These are phyloP conservation scores for Pseudotulostoma volvatum DNA, from an alignment of 495 filamentous ascomycete genomes.

Conservation along the genomic window DNA sequence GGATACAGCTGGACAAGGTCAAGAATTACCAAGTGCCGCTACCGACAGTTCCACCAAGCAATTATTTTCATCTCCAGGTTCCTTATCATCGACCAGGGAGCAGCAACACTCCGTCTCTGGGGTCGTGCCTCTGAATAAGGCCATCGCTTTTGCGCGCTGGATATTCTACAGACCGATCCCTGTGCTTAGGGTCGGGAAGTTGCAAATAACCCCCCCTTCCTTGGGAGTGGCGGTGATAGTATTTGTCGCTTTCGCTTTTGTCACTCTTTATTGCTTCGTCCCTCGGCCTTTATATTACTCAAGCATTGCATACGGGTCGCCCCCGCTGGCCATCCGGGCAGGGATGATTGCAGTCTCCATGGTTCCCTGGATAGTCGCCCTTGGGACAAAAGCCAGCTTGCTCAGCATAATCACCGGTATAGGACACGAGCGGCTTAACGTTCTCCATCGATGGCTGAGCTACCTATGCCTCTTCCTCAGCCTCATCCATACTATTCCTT, in stretches of 20 bases:
- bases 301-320: slow-evolving; percentile 70
- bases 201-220: slow-evolving; percentile 59
- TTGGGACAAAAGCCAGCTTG: slow-evolving; percentile 82
- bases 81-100: slow-evolving; percentile 15
- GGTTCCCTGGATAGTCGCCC: slow-evolving; percentile 83
- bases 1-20: slow-evolving; percentile 30
- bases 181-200: slow-evolving; percentile 41
- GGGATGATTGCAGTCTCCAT: slow-evolving; percentile 91
- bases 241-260: slow-evolving; percentile 47
- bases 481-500: slow-evolving; percentile 72
- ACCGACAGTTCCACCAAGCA: slow-evolving; percentile 50
- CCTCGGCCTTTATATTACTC: slow-evolving; percentile 74
- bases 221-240: slow-evolving; percentile 50
- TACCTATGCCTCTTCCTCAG: slow-evolving; percentile 74
- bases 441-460: slow-evolving; percentile 84
- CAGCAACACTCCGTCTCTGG: slow-evolving; percentile 50
- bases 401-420: slow-evolving; percentile 78
- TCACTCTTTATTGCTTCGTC: slow-evolving; percentile 65
- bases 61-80: slow-evolving; percentile 47
- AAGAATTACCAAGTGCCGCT: slow-evolving; percentile 48
- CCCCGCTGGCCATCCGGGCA: slow-evolving; percentile 72
- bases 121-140: slow-evolving; percentile 53
- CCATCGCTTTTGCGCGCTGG: slow-evolving; percentile 62
- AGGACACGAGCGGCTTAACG: slow-evolving; percentile 80
- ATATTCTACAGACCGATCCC: slow-evolving; percentile 76